Conservation (phyloP, 257 asterid genomes). For the Henckelia pumila region DNA sequence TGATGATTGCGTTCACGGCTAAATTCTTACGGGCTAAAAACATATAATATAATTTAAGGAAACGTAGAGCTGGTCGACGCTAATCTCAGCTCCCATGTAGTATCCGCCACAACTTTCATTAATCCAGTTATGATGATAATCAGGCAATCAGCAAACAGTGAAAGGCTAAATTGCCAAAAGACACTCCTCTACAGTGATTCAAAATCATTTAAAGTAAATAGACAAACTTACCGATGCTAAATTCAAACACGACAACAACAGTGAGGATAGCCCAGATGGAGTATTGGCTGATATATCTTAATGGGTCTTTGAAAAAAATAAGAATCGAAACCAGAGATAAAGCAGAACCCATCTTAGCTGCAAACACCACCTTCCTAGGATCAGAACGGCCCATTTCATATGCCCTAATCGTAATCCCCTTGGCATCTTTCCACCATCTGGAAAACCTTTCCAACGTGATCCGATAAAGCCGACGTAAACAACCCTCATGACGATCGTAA, state of each 20-base stretch:
- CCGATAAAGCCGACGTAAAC: constrained; percentile 35
- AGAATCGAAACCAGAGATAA: constrained; percentile 44
- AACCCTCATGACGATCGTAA: constrained; percentile 28
- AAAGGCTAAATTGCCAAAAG: background rate
- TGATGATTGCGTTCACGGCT: background rate
- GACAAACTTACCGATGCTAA: constrained; percentile 36
- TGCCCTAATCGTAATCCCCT: background rate
- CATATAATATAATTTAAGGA: background rate
- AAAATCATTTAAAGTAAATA: background rate
- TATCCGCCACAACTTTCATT: background rate
- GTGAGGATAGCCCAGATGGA: constrained; percentile 25
- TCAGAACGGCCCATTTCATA: constrained; percentile 41
- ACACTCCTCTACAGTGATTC: background rate
- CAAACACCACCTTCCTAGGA: constrained; percentile 46
- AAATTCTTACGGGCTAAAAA: background rate
- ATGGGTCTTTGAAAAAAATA: constrained; percentile 48
- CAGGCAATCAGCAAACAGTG: background rate
- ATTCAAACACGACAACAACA: constrained; percentile 34
- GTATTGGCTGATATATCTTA: constrained; percentile 35
- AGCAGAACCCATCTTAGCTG: constrained; percentile 47
- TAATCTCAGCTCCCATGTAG: background rate
- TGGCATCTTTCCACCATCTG: constrained; percentile 26
- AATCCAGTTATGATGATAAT: background rate
- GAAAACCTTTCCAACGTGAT: constrained; percentile 25
- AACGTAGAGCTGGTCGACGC: background rate